Conservation (phyloP, 805 yeast species). For the Metschnikowia colocasiae region DNA sequence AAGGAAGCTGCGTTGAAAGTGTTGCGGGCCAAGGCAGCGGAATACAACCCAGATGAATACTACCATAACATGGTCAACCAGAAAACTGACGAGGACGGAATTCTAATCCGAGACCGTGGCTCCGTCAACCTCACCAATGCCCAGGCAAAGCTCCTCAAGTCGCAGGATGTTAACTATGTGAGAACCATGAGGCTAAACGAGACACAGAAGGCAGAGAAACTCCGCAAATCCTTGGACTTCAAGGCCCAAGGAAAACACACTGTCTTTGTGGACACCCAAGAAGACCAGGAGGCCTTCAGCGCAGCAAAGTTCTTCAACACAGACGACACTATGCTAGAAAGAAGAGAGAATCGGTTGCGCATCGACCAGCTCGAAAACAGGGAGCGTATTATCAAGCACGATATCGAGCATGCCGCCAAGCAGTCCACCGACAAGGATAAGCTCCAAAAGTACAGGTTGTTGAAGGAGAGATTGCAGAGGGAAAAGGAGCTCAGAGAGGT, state of each 20-base stretch:
- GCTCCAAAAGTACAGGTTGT: conserved; percentile 53
- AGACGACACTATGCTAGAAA: conserved; percentile 54
- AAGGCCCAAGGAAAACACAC: conserved; percentile 72
- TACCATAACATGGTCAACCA: conserved; percentile 85
- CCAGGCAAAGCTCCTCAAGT: conserved; percentile 77
- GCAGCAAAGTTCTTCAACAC: conserved; percentile 71
- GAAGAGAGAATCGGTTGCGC: conserved; percentile 70
- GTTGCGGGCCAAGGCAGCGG: conserved; percentile 65
- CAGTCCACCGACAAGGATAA: conserved; percentile 48
- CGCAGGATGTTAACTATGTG: conserved; percentile 87
- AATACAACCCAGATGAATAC: conserved; percentile 90
- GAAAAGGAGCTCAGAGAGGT: conserved; percentile 64
- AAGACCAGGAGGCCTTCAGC: conserved; percentile 54
- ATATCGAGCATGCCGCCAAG: conserved; percentile 31
- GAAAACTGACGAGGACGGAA: conserved; percentile 67
- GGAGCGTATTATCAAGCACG: conserved; percentile 27
- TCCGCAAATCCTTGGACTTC: conserved; percentile 47
- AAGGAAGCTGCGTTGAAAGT: conserved; percentile 64
- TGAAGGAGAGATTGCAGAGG: conserved; percentile 66
- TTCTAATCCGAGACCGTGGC: conserved; percentile 61
- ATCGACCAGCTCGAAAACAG: conserved; percentile 53
- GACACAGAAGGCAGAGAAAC: conserved; percentile 56
- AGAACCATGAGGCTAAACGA: conserved; percentile 74
- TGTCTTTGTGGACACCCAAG: conserved; percentile 69
- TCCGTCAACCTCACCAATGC: conserved; percentile 56